phyloP scores from a whole-genome alignment of 75 land plant genomes.

The Pinus tabuliformis region DNA sequence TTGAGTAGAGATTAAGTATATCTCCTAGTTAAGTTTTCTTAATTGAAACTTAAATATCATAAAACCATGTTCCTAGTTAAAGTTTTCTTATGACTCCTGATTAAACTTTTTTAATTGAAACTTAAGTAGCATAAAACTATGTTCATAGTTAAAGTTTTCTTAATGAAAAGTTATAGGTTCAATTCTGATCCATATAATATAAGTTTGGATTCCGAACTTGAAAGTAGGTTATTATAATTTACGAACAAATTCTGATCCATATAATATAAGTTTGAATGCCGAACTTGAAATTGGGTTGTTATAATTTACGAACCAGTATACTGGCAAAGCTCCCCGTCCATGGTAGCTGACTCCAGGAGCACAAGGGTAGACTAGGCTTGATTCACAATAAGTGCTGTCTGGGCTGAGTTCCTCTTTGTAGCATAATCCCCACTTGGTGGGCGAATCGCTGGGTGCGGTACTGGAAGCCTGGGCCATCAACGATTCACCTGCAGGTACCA shows the following conservation, averaged over 20 bases:
- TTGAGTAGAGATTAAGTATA: no score
- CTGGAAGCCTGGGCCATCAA: constrained; percentile 14
- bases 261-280: not conserved
- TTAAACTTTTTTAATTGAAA: no score
- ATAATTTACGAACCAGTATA: constrained; percentile 29
- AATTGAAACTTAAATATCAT: not conserved
- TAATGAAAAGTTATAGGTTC: no score
- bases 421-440: constrained; percentile 43
- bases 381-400: constrained; percentile 22
- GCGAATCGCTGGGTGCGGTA: constrained; percentile 12
- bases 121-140: no score
- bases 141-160: no score
- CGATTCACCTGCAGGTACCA: constrained; percentile 4
- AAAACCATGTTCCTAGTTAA: not conserved
- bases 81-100: not conserved
- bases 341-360: constrained; percentile 30
- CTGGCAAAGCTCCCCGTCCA: constrained; percentile 42
- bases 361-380: constrained; percentile 25
- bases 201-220: not conserved
- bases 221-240: no score
- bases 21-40: no score
- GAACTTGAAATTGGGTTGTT: not conserved
- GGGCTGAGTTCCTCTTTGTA: constrained; percentile 40
- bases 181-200: not conserved
- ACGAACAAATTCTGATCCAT: constrained; percentile 1